These are phyloP conservation scores for Cyclanthera cordifolia DNA, from an alignment of 306 rosid species.

Conservation along the genomic window DNA sequence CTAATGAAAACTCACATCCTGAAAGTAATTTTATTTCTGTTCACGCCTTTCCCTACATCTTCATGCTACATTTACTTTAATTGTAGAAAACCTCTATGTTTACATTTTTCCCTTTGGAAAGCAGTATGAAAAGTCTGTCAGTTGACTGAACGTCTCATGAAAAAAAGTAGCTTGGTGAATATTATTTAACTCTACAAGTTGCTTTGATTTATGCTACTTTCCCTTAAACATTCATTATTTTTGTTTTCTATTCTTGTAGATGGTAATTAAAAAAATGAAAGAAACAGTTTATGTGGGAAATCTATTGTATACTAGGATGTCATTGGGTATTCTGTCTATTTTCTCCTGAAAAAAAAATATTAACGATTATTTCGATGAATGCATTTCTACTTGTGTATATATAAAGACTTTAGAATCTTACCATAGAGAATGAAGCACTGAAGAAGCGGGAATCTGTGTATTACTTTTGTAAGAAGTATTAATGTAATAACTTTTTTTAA, in stretches of 20 bases:
- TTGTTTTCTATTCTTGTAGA: not conserved
- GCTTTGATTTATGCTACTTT: not conserved
- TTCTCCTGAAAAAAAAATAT: not conserved
- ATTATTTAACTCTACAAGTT: not conserved
- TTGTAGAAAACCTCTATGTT: not conserved
- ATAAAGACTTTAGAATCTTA: not conserved
- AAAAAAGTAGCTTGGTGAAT: not conserved
- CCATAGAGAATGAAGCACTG: not conserved
- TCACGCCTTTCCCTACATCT: not conserved
- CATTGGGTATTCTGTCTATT: not conserved
- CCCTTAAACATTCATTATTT: not conserved
- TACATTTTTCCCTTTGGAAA: not conserved
- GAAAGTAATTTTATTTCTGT: conserved; percentile 46
- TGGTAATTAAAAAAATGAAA: not conserved
- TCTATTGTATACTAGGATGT: not conserved
- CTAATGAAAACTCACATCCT: conserved; percentile 53
- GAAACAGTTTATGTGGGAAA: too few species aligned
- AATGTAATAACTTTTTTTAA: not conserved
- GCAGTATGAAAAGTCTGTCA: not conserved
- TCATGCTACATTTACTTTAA: not conserved
- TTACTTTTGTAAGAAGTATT: not conserved
- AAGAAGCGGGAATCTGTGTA: not conserved
- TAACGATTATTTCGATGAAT: not conserved
- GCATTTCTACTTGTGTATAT: not conserved
- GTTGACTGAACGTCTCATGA: not conserved